phyloP scores from a whole-genome alignment of 768 basidiomycete species.

The Strobilomyces confusus region DNA sequence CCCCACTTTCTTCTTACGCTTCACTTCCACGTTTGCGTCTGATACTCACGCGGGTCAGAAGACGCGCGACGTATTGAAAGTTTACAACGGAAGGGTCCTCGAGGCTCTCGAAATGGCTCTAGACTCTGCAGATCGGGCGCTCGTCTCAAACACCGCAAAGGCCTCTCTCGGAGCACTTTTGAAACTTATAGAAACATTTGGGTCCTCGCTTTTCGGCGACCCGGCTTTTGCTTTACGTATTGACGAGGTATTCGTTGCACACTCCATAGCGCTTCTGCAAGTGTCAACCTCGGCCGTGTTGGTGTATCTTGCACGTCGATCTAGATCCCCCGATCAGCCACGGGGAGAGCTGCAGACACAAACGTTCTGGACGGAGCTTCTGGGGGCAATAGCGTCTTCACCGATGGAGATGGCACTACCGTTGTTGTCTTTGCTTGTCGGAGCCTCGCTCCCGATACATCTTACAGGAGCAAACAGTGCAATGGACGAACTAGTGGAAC shows the following conservation, averaged over 20 bases:
- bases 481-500: constrained; percentile 42
- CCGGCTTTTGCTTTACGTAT: constrained; percentile 37
- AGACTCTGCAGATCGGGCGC: neutral
- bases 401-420: constrained; percentile 30
- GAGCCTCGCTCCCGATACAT: constrained; percentile 39
- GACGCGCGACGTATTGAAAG: constrained; percentile 7
- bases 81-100: constrained; percentile 23
- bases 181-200: constrained; percentile 50
- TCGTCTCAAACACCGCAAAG: neutral
- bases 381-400: constrained; percentile 38
- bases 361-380: constrained; percentile 30
- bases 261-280: constrained; percentile 39
- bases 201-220: constrained; percentile 46
- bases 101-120: constrained; percentile 20
- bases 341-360: constrained; percentile 14
- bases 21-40: constrained; percentile 35
- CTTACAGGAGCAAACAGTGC: constrained; percentile 42
- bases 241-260: constrained; percentile 40
- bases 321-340: constrained; percentile 2
- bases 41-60: constrained; percentile 14
- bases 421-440: constrained; percentile 41
- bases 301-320: constrained; percentile 43
- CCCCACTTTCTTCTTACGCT: constrained; percentile 43
- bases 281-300: constrained; percentile 43
- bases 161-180: constrained; percentile 31